Conservation (phyloP, 257 asterid genomes). For the Solanum clarkiae region DNA sequence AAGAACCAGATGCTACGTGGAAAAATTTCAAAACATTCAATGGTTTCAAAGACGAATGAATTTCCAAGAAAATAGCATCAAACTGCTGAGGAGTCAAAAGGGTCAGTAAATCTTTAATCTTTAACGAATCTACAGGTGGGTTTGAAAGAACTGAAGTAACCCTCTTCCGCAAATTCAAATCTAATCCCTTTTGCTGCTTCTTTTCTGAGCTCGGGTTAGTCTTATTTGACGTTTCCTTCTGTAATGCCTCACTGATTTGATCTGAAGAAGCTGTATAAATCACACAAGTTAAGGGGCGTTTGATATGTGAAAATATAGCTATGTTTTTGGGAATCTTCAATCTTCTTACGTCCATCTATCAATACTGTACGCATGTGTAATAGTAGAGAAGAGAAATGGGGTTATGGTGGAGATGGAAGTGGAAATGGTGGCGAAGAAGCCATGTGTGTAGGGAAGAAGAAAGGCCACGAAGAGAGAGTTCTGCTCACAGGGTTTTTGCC, state of each 20-base stretch:
- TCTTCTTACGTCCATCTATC: neutral
- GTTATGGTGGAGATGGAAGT: neutral
- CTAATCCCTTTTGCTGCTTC: neutral
- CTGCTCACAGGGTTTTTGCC: neutral
- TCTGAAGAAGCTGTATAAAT: neutral
- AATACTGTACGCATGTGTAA: neutral
- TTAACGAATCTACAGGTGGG: slow-evolving; percentile 22
- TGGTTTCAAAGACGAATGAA: slow-evolving; percentile 41
- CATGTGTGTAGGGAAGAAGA: neutral
- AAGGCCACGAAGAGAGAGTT: neutral
- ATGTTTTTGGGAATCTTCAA: neutral
- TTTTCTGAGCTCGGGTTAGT: neutral
- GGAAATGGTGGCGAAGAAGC: neutral
- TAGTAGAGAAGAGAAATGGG: neutral
- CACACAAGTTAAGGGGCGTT: neutral
- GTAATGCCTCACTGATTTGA: neutral
- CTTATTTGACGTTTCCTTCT: neutral
- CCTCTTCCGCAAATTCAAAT: slow-evolving; percentile 16
- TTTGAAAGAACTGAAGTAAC: slow-evolving; percentile 40
- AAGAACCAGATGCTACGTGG: slow-evolving; percentile 33
- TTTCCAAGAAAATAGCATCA: slow-evolving; percentile 49
- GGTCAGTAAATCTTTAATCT: slow-evolving; percentile 35
- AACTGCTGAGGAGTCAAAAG: slow-evolving; percentile 38
- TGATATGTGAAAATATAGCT: neutral
- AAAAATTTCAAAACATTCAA: slow-evolving; percentile 55